Conservation (phyloP, 768 basidiomycete genomes). For the Termitomyces sp. region DNA sequence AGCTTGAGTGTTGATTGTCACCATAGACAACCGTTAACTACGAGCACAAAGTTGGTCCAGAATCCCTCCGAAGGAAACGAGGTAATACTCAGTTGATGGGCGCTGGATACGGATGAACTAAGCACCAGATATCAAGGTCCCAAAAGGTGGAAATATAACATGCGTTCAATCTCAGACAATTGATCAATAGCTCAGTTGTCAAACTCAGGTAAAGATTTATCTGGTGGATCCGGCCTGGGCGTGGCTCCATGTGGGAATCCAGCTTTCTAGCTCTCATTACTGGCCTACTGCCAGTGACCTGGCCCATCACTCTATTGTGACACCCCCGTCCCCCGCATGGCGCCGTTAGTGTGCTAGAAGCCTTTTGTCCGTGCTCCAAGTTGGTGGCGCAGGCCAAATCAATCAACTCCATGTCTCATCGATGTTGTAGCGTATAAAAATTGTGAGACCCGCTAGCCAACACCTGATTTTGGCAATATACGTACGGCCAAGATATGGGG, state of each 20-base stretch:
- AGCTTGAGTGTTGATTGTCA: not conserved
- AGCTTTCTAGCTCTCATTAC: not conserved
- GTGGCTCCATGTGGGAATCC: not conserved
- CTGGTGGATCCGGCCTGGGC: not conserved
- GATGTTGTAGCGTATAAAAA: not conserved
- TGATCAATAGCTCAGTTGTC: not conserved
- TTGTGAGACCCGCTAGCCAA: not conserved
- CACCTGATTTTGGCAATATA: not conserved
- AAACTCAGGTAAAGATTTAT: not conserved
- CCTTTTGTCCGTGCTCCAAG: not conserved
- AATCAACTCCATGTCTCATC: not conserved
- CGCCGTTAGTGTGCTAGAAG: not conserved
- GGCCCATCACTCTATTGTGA: not conserved
- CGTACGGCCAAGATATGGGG: not conserved
- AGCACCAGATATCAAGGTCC: not conserved
- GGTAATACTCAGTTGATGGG: not conserved
- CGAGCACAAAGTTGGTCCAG: not conserved
- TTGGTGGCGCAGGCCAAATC: conserved; percentile 4
- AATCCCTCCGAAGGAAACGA: not conserved
- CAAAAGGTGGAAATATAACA: not conserved
- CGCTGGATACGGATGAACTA: too few relatives aligned
- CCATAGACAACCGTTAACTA: not conserved
- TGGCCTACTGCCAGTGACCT: not conserved
- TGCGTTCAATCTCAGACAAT: not conserved
- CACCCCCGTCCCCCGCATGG: too few relatives aligned